Percentiles rank a stretch among this genome's conserved stretches.
Conservation (phyloP, 208 protist genomes). For the Acanthamoeba healyi region DNA sequence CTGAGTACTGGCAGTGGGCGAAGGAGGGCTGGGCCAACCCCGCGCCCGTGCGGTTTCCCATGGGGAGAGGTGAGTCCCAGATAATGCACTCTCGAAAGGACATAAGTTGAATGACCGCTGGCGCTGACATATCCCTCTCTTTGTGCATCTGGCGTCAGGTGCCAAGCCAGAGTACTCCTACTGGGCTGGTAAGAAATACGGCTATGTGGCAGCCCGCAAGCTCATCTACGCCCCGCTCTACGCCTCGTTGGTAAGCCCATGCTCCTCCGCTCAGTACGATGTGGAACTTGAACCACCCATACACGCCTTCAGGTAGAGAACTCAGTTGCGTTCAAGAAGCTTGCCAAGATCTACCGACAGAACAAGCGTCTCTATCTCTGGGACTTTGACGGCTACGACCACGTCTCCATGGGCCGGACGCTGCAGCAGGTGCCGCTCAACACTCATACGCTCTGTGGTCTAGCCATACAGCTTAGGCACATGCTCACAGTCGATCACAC, state of each 20-base stretch:
- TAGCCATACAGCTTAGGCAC: too few species aligned
- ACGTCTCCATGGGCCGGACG: conserved; percentile 19
- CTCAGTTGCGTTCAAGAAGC: conserved; percentile 19
- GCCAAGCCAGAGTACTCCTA: conserved; percentile 73
- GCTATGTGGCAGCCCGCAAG: conserved; percentile 67
- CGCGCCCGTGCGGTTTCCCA: conserved; percentile 69
- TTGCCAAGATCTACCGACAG: conserved; percentile 41
- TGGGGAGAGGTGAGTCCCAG: conserved; percentile 52
- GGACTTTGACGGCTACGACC: conserved; percentile 78
- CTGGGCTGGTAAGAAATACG: conserved; percentile 62
- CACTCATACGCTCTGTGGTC: too few species aligned
- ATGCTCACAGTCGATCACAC: too few species aligned
- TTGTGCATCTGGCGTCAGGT: neutral
- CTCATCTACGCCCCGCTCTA: conserved; percentile 77
- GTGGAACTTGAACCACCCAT: neutral
- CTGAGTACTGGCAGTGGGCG: conserved; percentile 72
- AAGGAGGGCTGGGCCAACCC: conserved; percentile 72
- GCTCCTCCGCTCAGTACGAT: neutral
- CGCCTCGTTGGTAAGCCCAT: neutral
- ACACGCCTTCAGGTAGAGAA: neutral
- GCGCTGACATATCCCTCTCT: too few species aligned
- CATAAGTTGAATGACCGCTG: too few species aligned
- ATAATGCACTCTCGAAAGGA: too few species aligned
- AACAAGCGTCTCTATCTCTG: conserved; percentile 49
- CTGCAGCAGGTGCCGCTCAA: neutral